A percentile compares a stretch with the other conserved stretches of the same genome.
Evolutionary conservation across 352 stramenopile genomes (phyloP).

Genomic region (Globisporangium nagaii): DNA sequence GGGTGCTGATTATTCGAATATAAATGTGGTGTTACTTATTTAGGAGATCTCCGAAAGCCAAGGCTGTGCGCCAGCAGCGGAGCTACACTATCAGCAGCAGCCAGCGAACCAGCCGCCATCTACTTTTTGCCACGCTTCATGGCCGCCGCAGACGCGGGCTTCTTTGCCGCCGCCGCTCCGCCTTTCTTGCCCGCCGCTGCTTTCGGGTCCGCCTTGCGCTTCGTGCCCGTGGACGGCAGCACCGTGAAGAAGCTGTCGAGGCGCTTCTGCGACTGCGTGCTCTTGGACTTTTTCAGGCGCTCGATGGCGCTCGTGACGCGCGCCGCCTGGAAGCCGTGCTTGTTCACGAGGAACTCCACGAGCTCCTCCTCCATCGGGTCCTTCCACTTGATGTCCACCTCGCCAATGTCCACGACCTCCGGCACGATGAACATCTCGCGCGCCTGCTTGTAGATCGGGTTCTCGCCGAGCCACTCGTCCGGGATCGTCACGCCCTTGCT

Average conservation of each 20-base stretch:
- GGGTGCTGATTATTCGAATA: not conserved
- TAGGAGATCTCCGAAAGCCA: not conserved
- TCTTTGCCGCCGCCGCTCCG: constrained; percentile 2
- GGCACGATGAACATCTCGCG: constrained; percentile 90
- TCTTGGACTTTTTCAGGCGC: constrained; percentile 95
- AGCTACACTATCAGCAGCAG: not conserved
- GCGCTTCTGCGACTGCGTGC: constrained; percentile 92
- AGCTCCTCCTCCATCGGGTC: constrained; percentile 88
- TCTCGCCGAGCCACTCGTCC: constrained; percentile 80
- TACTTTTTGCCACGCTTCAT: constrained; percentile 72
- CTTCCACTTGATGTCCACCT: constrained; percentile 93
- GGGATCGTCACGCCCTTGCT: constrained; percentile 80
- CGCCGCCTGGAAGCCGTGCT: constrained; percentile 95
- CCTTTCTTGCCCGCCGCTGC: constrained; percentile 18
- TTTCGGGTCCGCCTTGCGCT: constrained; percentile 59
- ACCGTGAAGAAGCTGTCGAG: constrained; percentile 97
- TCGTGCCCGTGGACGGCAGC: constrained; percentile 48
- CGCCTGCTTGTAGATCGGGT: constrained; percentile 91
- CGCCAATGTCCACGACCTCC: constrained; percentile 55
- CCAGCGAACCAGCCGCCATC: not conserved
- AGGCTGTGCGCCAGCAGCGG: not conserved
- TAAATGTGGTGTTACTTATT: constrained; percentile 9
- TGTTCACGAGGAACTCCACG: constrained; percentile 93
- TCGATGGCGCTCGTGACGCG: constrained; percentile 92
- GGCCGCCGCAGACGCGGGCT: constrained; percentile 8